Evolutionary conservation across 2,329 filamentous ascomycete species (phyloP), one percentile per base, ranked within the genome.

Genomic region (Penicillium sp.): DNA sequence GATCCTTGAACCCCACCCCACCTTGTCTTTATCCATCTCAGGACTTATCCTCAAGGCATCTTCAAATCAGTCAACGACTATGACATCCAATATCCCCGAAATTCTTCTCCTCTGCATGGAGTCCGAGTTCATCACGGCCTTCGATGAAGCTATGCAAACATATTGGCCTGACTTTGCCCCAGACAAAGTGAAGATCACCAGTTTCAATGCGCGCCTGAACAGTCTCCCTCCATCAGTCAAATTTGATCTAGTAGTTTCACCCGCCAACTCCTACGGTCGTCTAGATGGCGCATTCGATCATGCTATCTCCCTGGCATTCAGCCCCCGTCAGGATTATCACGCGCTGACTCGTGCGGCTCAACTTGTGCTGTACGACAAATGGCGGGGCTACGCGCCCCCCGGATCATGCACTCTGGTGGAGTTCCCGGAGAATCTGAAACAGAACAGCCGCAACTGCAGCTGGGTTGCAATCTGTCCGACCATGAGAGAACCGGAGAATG

Each of bases 231-330:
- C 66, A 0, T 54, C 61, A 0, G 68, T 76, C 8, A 71, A 71
- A 33, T 84, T 83, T 66, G 79, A 84, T 66, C 73, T 80, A 13
- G 72, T 85, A 45, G 82, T 85, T 25, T 85, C 83, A 0, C 83
- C 83, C 0, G 82, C 83, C 45, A 85, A 85, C 65, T 84, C 82
- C 1, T 85, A 84, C 67, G 83, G 78, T 30, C 77, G 78, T 0
- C 77, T 86, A 0, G 83, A 85, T 63, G 84, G 84, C 30, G 81
- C 78, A 52, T 86, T 85, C 63, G 83, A 85, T 70, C 80, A 84
- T 63, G 83, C 83, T 26, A 82, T 85, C 57, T 84, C 82, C 0
- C 75, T 77, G 35, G 76, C 77, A 11, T 80, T 84, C 61, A 79
- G 80, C 1, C 68, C 65, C 0, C 61, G 62, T 4, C 67, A 78